These are phyloP conservation scores for Lentinula edodes DNA, from an alignment of 768 basidiomycete species.

Conservation along the genomic window DNA sequence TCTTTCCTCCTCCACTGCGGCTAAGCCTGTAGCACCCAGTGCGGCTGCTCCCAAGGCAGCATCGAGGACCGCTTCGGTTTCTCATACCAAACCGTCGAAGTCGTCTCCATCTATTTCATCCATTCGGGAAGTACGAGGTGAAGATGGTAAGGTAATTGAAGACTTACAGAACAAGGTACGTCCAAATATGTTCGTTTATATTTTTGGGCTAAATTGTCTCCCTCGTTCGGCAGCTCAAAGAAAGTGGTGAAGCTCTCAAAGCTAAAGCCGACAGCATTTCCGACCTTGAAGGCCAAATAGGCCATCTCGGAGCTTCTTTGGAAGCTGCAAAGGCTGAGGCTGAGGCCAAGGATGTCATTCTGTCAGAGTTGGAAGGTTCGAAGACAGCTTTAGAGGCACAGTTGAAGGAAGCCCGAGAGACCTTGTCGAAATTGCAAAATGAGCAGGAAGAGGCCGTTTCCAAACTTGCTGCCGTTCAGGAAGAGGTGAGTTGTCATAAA, in stretches of 20 bases:
- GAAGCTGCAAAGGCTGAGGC: constrained; percentile 39
- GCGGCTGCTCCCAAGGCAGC: constrained; percentile 13
- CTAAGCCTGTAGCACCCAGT: constrained; percentile 20
- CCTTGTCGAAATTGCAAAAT: constrained; percentile 30
- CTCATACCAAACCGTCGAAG: constrained; percentile 36
- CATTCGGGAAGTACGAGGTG: constrained; percentile 63
- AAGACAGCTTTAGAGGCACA: constrained; percentile 46
- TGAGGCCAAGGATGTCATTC: constrained; percentile 36
- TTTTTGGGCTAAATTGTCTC: constrained; percentile 1
- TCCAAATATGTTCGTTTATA: not conserved
- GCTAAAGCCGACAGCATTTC: constrained; percentile 45
- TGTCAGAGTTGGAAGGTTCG: constrained; percentile 43
- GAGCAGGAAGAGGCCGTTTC: constrained; percentile 26
- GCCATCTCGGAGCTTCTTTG: constrained; percentile 44
- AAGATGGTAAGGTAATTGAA: constrained; percentile 42
- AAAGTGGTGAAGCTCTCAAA: constrained; percentile 47
- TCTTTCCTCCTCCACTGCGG: constrained; percentile 28
- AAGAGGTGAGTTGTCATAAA: constrained; percentile 40
- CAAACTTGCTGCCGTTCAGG: constrained; percentile 34
- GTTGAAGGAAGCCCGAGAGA: constrained; percentile 35
- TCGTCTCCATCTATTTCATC: constrained; percentile 64
- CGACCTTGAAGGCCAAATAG: constrained; percentile 49
- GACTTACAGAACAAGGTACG: constrained; percentile 59
- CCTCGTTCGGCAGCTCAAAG: constrained; percentile 44
- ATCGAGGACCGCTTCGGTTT: constrained; percentile 27